Percentiles rank a stretch among this genome's conserved stretches.
Conservation (phyloP, 768 basidiomycete species). For the Phaeolepiota aurea region DNA sequence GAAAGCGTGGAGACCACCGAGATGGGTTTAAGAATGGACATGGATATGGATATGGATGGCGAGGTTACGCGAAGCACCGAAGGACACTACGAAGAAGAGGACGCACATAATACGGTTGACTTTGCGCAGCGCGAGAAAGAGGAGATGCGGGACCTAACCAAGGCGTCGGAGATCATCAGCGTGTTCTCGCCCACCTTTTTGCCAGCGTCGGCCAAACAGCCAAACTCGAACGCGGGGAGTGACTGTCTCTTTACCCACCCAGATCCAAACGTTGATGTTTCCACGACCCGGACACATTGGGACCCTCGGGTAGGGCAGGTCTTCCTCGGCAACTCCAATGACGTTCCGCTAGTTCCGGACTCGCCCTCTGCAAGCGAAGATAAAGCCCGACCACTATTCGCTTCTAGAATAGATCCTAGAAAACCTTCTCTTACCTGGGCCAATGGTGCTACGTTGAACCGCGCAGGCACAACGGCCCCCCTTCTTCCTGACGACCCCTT, state of each 20-base stretch:
- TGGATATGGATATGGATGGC: constrained; percentile 9
- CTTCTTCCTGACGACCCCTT: constrained; percentile 30
- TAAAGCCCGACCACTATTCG: constrained; percentile 1
- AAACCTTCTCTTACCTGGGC: neutral
- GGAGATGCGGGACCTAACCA: constrained; percentile 85
- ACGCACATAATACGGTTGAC: constrained; percentile 56
- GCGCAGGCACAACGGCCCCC: constrained; percentile 1
- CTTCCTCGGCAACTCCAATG: constrained; percentile 76
- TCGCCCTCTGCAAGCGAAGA: constrained; percentile 8
- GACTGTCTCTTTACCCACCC: constrained; percentile 1
- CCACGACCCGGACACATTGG: constrained; percentile 34
- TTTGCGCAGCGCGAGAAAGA: constrained; percentile 81
- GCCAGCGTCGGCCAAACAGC: constrained; percentile 3
- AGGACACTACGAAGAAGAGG: constrained; percentile 7
- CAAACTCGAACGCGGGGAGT: neutral
- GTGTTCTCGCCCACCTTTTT: constrained; percentile 19
- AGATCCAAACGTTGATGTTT: constrained; percentile 12
- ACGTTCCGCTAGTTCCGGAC: constrained; percentile 51
- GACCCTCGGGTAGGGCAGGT: constrained; percentile 57
- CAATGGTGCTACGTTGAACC: neutral
- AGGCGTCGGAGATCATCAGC: constrained; percentile 70
- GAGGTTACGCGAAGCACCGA: neutral
- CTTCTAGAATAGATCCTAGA: constrained; percentile 6
- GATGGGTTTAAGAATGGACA: constrained; percentile 6
- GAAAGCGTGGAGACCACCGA: constrained; percentile 9